Base-by-base conservation (phyloP, 495 filamentous ascomycete species). In the Daldinia childiae region DNA sequence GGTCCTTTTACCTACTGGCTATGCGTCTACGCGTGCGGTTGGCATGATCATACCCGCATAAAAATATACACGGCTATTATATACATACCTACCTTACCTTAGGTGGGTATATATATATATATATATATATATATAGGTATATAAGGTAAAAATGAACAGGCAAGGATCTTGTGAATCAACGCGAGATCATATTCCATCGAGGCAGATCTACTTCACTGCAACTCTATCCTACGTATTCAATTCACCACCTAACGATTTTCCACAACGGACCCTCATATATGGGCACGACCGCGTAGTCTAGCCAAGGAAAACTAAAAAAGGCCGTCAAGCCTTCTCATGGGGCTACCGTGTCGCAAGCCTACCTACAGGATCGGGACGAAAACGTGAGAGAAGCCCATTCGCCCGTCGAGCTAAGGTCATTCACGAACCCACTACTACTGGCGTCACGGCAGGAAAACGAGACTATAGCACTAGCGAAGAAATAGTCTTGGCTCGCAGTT, bases 281-380 rank as follows among this genome's bases (percentile, higher is more conserved):
- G 32, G 32, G 26, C 45, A 26, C 45, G 15, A 2, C 12, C 21
- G 24, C 11, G 24, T 54, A 54, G 15, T 4, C 50, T 2, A 54
- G 50, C 12, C 27, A 30, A 54, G 17, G 27, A 29, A 30, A 57
- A 57, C 34, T 6, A 17, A 57, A 32, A 57, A 24, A n/a, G n/a
- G 17, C 8, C 9, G 8, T 57, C 54, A 17, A 57, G 30, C 54
- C 29, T 27, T 61, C 34, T 26, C 12, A 45, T 26, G n/a, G 19
- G 12, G 12, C 34, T 24, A 41, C 50, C 38, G 62, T 56, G 71
- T 63, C 36, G 67, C 72, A 63, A 74, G 72, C 72, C 72, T 67
- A 52, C 72, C 63, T 65, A 71, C 72, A 71, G 67, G 63, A 71
- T 67, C 63, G 71, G 67, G 29, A 71, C 67, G 71, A 73, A 65